Conservation (phyloP, 805 yeast species). For the Suhomyces sp. region DNA sequence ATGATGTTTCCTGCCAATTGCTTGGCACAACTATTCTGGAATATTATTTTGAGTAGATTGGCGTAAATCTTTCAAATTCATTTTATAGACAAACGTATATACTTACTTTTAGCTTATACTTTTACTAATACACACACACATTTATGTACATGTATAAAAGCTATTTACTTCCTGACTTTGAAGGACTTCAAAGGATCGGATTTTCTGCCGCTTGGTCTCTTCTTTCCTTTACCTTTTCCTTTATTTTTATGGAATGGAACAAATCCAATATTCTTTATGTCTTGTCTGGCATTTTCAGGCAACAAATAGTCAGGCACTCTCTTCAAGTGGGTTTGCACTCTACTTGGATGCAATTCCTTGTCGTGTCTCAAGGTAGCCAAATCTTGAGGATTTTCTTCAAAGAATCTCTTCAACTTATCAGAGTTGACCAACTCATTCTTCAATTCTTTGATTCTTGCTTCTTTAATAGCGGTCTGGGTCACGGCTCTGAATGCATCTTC, state of each 20-base stretch:
- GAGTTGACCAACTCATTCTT: constrained; percentile 83
- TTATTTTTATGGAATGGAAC: constrained; percentile 66
- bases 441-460: constrained; percentile 87
- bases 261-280: constrained; percentile 58
- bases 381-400: constrained; percentile 97
- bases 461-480: constrained; percentile 83
- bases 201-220: constrained; percentile 39
- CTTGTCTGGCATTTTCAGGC: constrained; percentile 70
- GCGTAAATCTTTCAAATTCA: constrained; percentile 3
- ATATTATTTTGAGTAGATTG: constrained; percentile 43
- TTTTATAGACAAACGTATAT: not conserved
- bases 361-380: constrained; percentile 87
- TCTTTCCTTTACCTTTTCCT: constrained; percentile 43
- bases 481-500: constrained; percentile 97
- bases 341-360: constrained; percentile 76
- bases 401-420: constrained; percentile 88
- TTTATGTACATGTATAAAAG: not conserved
- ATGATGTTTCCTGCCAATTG: constrained; percentile 59
- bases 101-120: not conserved
- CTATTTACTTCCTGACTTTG: constrained; percentile 16
- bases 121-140: not conserved
- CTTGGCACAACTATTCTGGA: constrained; percentile 55
- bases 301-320: constrained; percentile 89
- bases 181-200: constrained; percentile 63
- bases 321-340: constrained; percentile 81